Evolutionary conservation across 1,139 yeast genomes (phyloP), one percentile per base, ranked within the genome.

Genomic region (Candida dubliniensis): DNA sequence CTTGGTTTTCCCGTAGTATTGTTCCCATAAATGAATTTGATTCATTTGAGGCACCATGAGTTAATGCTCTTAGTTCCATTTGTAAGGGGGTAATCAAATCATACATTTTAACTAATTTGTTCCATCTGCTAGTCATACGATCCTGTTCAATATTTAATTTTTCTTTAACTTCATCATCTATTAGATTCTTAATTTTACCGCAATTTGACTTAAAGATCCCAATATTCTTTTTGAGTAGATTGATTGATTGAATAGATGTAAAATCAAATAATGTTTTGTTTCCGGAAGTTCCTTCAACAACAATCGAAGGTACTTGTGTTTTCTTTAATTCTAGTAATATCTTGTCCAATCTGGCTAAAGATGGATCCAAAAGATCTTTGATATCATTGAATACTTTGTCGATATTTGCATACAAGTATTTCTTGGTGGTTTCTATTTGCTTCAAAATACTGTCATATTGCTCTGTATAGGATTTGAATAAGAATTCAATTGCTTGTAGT

Each of bases 1-100:
- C 67, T 7, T 67, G 64, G 50, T 84, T 79, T 45, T 76, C 79
- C 50, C 60, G 56, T 12, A 64, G 42, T 2, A 66, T 56, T 7
- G 59, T 56, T n/a, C 52, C 53, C 2, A 62, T 50, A 1, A 49
- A 36, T 12, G 53, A 54, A 12, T 51, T 55, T 4, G 57, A 47
- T 33, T 55, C 57, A 11, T 47, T 33, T n/a, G 53, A 49, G 7
- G 54, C 48, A 6, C 47, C 44, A 12, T 44, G 45, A 9, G 47
- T 36, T 14, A 18, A 27, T 1, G 47, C 40, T 32, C 50, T 54
- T n/a, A 51, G 40, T 25, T 51, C 59, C 23, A 56, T 39, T 36
- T 53, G 54, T 9, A 60, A 41, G 2, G 66, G 63, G 2, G 54
- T 44, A 3, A 65, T 43, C 11, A 53, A 60, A 18, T 61, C 66